Evolutionary conservation across 306 rosid genomes (phyloP).

Genomic region (Prunus padus): DNA sequence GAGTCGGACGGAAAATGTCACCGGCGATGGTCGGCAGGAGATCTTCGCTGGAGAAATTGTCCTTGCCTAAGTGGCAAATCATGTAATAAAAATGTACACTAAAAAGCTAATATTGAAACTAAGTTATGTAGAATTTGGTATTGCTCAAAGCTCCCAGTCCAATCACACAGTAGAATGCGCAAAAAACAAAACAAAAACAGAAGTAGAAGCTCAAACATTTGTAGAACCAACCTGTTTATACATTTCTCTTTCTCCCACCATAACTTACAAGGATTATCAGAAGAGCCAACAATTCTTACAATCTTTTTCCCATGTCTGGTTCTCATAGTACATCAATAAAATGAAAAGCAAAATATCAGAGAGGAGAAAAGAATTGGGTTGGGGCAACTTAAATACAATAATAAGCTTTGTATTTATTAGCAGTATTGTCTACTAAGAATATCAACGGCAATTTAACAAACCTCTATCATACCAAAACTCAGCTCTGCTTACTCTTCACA

Average conservation of each 20-base stretch:
- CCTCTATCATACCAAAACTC: constrained; percentile 24
- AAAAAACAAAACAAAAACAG: background rate
- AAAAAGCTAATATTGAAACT: no score
- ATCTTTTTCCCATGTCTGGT: background rate
- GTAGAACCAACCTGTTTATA: background rate
- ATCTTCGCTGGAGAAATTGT: no score
- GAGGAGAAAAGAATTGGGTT: background rate
- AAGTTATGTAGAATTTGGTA: no score
- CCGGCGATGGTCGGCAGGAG: no score
- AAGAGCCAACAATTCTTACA: background rate
- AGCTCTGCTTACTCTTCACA: constrained; percentile 12
- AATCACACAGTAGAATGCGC: no score
- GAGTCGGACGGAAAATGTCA: no score
- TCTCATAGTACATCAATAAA: background rate
- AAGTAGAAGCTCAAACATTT: background rate
- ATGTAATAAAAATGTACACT: no score
- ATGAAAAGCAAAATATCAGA: background rate
- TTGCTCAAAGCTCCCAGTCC: no score
- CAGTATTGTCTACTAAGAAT: background rate
- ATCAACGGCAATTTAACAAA: constrained; percentile 12
- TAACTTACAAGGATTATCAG: background rate
- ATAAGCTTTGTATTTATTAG: background rate
- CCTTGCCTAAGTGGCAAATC: no score
- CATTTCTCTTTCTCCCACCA: constrained; percentile 3
- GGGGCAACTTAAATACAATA: background rate